Conservation (phyloP, 106 monocot species). For the Acorus calamus region DNA sequence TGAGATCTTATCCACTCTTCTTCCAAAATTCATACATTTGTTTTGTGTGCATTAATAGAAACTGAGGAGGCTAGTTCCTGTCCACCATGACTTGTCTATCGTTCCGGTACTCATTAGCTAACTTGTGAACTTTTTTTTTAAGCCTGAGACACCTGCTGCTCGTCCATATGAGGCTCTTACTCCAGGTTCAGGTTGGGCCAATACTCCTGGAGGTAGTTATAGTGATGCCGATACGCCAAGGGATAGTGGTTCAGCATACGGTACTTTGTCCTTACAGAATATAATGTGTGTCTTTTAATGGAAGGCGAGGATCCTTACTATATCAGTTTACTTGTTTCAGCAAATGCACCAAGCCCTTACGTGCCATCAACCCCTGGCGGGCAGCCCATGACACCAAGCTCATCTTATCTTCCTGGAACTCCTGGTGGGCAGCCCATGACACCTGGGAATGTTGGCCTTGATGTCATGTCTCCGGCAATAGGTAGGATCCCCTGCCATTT, state of each 20-base stretch:
- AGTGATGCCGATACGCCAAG: slow-evolving; percentile 74
- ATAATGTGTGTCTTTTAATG: too few species aligned
- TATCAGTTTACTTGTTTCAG: slow-evolving; percentile 19
- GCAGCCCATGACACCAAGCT: slow-evolving; percentile 92
- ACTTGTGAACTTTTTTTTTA: not conserved
- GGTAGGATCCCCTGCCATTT: slow-evolving; percentile 28
- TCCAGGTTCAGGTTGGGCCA: slow-evolving; percentile 92
- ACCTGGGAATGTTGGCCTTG: slow-evolving; percentile 88
- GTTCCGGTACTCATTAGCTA: not conserved
- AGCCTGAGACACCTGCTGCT: slow-evolving; percentile 84
- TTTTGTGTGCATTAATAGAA: too few species aligned
- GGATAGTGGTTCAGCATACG: slow-evolving; percentile 60
- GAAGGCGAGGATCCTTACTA: too few species aligned
- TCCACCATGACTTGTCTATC: not conserved
- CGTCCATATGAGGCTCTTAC: slow-evolving; percentile 92
- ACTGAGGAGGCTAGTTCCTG: too few species aligned
- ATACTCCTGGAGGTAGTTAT: slow-evolving; percentile 85
- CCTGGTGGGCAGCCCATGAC: slow-evolving; percentile 99
- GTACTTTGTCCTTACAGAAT: slow-evolving; percentile 10
- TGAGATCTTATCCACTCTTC: not conserved
- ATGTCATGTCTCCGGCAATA: slow-evolving; percentile 84
- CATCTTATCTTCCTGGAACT: slow-evolving; percentile 87
- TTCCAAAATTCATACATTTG: not conserved
- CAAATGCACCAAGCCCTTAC: slow-evolving; percentile 89
- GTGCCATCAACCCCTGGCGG: slow-evolving; percentile 90